These are phyloP conservation scores for Tetrahymena borealis DNA, from an alignment of 73 alveolate genomes.

Conservation along the genomic window DNA sequence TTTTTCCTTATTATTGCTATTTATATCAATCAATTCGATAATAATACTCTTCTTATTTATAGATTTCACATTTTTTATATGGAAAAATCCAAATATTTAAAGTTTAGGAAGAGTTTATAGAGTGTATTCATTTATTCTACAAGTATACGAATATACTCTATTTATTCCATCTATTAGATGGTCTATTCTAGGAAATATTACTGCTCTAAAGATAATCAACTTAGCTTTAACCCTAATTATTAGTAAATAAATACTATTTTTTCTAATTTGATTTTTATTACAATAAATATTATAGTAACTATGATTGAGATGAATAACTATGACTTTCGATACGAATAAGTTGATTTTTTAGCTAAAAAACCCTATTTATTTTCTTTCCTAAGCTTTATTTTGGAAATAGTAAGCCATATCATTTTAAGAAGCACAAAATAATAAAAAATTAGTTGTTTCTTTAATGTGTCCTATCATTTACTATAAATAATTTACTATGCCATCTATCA, in stretches of 20 bases:
- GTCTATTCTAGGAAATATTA: not conserved
- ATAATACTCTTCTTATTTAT: not conserved
- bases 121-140: not conserved
- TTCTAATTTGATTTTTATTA: not conserved
- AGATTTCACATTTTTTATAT: not conserved
- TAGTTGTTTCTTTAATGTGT: not conserved
- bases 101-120: not conserved
- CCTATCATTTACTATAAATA: not conserved
- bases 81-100: not conserved
- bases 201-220: not conserved
- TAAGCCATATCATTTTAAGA: not conserved
- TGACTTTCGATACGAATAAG: not conserved
- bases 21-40: not conserved
- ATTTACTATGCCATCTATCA: not conserved
- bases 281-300: not conserved
- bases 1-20: not conserved
- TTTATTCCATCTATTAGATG: not conserved
- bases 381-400: not conserved
- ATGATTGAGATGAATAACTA: not conserved
- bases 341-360: not conserved
- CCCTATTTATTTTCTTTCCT: not conserved
- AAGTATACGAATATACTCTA: not conserved
- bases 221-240: not conserved
- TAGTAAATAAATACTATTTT: not conserved
- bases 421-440: not conserved